phyloP scores from a whole-genome alignment of 2,329 filamentous ascomycete species.

The Penicillium palitans region DNA sequence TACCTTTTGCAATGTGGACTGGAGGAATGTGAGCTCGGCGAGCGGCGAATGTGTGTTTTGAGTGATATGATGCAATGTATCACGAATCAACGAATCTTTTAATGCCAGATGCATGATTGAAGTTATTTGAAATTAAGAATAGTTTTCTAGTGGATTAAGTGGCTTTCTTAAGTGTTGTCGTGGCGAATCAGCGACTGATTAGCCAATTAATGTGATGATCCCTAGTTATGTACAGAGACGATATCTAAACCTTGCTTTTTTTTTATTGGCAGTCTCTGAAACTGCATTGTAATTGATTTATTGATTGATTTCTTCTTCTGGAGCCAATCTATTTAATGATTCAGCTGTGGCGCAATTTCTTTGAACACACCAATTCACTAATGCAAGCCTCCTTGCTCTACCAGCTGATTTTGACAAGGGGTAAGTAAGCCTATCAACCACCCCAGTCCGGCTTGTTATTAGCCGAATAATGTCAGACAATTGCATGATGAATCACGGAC shows the following conservation, averaged over 20 bases:
- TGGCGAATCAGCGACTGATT: neutral
- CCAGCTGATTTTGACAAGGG: neutral
- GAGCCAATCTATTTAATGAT: neutral
- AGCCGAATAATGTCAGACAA: neutral
- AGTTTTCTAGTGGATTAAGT: neutral
- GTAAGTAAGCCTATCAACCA: neutral
- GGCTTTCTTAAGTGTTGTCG: neutral
- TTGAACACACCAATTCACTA: neutral
- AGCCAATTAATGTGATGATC: neutral
- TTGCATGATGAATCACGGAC: too few relatives aligned
- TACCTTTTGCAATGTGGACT: neutral
- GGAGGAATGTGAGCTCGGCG: neutral
- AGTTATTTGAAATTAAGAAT: neutral
- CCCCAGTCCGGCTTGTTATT: neutral
- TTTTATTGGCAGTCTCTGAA: neutral
- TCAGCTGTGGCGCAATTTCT: neutral
- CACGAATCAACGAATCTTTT: constrained; percentile 8
- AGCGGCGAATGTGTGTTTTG: constrained; percentile 5
- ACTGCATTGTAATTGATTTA: neutral
- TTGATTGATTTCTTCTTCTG: neutral
- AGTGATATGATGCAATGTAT: constrained; percentile 12
- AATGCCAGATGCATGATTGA: constrained; percentile 3
- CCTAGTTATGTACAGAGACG: too few relatives aligned
- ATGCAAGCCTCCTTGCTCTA: neutral
- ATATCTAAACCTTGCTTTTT: neutral